Percentiles rank a stretch among this genome's conserved stretches.
Evolutionary conservation across 2,329 filamentous ascomycete genomes (phyloP).

Genomic region (Triangularia verruculosa): DNA sequence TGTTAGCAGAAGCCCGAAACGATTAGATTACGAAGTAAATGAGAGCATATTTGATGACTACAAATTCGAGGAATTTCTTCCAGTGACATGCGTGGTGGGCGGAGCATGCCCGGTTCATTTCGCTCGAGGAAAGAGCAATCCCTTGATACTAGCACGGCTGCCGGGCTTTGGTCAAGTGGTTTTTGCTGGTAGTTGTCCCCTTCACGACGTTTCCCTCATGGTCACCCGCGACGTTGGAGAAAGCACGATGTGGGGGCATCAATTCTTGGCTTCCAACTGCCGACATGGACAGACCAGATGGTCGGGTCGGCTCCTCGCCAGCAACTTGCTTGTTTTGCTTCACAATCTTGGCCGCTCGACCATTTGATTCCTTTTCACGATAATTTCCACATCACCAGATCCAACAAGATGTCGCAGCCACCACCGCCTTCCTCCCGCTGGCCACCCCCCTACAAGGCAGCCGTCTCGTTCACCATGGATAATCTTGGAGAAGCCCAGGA

Average conservation of each 20-base stretch:
- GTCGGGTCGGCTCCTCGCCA: not conserved
- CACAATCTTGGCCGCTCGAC: not conserved
- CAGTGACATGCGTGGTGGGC: too few relatives aligned
- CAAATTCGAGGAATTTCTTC: too few relatives aligned
- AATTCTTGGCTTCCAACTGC: not conserved
- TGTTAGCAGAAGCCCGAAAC: too few relatives aligned
- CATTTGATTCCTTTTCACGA: not conserved
- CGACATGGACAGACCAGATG: not conserved
- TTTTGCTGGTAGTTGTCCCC: not conserved
- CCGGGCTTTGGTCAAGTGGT: too few relatives aligned
- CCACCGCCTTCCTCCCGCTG: slow-evolving; percentile 19
- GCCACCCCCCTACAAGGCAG: slow-evolving; percentile 28
- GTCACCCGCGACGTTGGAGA: not conserved
- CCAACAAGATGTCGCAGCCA: not conserved
- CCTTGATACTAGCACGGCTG: too few relatives aligned
- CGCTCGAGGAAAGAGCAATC: too few relatives aligned
- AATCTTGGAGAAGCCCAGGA: slow-evolving; percentile 35
- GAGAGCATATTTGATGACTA: too few relatives aligned
- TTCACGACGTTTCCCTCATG: not conserved
- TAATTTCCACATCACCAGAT: not conserved
- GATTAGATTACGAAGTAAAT: too few relatives aligned
- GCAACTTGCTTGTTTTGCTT: not conserved
- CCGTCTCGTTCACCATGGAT: slow-evolving; percentile 34
- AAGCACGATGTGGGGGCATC: not conserved
- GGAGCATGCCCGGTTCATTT: too few relatives aligned